Conservation (phyloP, 2,329 filamentous ascomycete species). For the Xylariaceae sp. region DNA sequence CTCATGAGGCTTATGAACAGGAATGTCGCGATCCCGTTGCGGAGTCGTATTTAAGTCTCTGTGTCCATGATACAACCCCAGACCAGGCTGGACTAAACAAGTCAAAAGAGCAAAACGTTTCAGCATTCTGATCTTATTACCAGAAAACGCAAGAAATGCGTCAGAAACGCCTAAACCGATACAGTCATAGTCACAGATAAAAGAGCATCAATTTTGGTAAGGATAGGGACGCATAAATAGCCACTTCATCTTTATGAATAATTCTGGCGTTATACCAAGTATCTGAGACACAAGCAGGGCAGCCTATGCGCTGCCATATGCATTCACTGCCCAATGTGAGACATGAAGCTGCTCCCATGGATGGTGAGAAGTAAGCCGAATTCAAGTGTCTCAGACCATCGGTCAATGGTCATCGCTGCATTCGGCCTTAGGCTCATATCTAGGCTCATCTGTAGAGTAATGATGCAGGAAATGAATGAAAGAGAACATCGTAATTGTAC, state of each 20-base stretch:
- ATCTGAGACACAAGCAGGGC: no score
- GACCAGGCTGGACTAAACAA: slow-evolving; percentile 5
- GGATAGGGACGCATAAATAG: no score
- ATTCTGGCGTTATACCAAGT: no score
- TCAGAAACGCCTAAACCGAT: no score
- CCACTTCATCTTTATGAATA: no score
- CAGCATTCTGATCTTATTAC: slow-evolving; percentile 3
- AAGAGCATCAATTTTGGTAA: no score
- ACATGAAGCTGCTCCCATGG: not conserved
- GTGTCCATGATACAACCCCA: not conserved
- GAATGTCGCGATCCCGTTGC: no score
- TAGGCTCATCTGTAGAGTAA: not conserved
- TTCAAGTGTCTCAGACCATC: slow-evolving; percentile 3
- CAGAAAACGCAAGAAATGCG: no score
- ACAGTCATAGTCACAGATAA: no score
- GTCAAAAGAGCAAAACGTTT: slow-evolving; percentile 7
- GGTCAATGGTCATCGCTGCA: not conserved
- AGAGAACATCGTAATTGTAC: no score
- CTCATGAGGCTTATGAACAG: no score
- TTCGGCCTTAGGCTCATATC: not conserved
- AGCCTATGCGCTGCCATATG: not conserved
- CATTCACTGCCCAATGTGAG: not conserved
- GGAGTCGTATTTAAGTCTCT: no score
- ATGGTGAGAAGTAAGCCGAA: not conserved
- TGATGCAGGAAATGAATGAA: not conserved